Evolutionary conservation across 2,329 filamentous ascomycete species (phyloP).

Genomic region (Cercospora sp.): DNA sequence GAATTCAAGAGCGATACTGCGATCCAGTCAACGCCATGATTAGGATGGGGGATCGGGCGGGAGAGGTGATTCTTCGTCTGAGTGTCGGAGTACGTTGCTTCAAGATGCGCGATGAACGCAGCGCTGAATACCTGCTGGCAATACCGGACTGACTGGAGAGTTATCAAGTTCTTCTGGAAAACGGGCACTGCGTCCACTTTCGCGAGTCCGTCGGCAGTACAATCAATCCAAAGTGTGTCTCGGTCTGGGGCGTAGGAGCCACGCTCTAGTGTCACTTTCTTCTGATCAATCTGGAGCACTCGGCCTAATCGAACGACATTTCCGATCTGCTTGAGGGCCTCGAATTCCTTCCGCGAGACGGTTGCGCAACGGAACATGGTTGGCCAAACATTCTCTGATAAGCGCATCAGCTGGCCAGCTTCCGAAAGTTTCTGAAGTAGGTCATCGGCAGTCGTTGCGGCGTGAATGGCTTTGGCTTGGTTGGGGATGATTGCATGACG

Average conservation of each 20-base stretch:
- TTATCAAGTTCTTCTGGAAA: slow-evolving; percentile 22
- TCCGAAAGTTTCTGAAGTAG: slow-evolving; percentile 12
- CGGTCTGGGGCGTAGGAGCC: slow-evolving; percentile 4
- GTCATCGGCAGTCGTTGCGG: slow-evolving; percentile 15
- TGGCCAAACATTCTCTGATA: slow-evolving; percentile 18
- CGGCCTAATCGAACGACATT: slow-evolving; percentile 23
- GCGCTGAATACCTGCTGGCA: slow-evolving; percentile 30
- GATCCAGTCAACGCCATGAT: neutral
- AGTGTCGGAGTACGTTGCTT: slow-evolving; percentile 13
- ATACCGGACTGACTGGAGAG: slow-evolving; percentile 25
- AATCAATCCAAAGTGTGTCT: slow-evolving; percentile 28
- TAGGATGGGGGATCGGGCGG: neutral
- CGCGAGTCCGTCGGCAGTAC: slow-evolving; percentile 22
- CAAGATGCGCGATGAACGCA: slow-evolving; percentile 28
- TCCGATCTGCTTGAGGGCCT: slow-evolving; percentile 16
- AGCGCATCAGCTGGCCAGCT: neutral
- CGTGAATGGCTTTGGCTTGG: slow-evolving; percentile 15
- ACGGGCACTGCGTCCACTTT: slow-evolving; percentile 18
- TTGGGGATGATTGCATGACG: neutral
- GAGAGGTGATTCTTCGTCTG: neutral
- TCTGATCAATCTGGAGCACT: slow-evolving; percentile 11
- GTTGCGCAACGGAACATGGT: slow-evolving; percentile 27
- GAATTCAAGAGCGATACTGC: neutral
- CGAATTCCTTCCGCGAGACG: slow-evolving; percentile 15
- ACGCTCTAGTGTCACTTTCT: slow-evolving; percentile 15